phyloP scores from a whole-genome alignment of 306 rosid genomes.

The Prunus mira region DNA sequence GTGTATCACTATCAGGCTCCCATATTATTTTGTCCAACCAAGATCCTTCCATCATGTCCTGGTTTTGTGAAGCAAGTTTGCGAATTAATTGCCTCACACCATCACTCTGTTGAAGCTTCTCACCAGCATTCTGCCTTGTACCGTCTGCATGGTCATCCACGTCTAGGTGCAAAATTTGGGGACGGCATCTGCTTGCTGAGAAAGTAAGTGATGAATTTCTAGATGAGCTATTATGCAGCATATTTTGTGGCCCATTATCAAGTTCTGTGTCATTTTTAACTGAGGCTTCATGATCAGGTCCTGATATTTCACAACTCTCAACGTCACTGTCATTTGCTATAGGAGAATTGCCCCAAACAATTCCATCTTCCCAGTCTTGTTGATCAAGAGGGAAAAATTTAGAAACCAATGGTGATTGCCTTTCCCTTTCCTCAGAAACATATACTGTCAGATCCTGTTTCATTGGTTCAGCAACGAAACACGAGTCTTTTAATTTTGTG shows the following conservation, averaged over 20 bases:
- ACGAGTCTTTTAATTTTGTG: slow-evolving; percentile 47
- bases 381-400: slow-evolving; percentile 75
- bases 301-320: slow-evolving; percentile 52
- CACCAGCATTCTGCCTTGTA: slow-evolving; percentile 28
- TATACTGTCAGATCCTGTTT: slow-evolving; percentile 34
- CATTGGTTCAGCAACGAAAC: slow-evolving; percentile 67
- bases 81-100: slow-evolving; percentile 36
- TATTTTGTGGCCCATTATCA: slow-evolving; percentile 35
- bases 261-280: neutral
- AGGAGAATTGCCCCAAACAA: slow-evolving; percentile 81
- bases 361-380: slow-evolving; percentile 78
- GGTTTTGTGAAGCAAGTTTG: slow-evolving; percentile 55
- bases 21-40: slow-evolving; percentile 83
- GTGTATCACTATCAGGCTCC: slow-evolving; percentile 47
- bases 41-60: slow-evolving; percentile 62
- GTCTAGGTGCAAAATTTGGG: slow-evolving; percentile 75
- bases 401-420: slow-evolving; percentile 28
- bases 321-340: slow-evolving; percentile 34
- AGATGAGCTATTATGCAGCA: slow-evolving; percentile 33
- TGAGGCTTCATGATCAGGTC: slow-evolving; percentile 29
- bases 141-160: slow-evolving; percentile 35
- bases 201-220: slow-evolving; percentile 31
- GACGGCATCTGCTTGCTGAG: slow-evolving; percentile 56
- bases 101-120: slow-evolving; percentile 41
- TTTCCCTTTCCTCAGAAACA: slow-evolving; percentile 26